Conservation (phyloP, 225 moss, liverwort and hornwort species). For the Bryum argenteum region DNA sequence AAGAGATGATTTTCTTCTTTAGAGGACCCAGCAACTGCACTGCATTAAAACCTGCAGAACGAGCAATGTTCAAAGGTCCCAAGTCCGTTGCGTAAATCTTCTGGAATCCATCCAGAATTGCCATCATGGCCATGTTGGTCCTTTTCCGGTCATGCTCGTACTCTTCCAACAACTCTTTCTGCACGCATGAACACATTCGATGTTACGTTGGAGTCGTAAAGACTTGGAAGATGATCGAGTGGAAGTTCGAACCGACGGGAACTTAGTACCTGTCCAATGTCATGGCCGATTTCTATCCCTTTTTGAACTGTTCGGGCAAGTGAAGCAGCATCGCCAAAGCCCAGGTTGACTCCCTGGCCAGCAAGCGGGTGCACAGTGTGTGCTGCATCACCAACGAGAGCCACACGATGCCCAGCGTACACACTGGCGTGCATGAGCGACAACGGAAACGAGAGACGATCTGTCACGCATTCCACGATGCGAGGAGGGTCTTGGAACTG, state of each 20-base stretch:
- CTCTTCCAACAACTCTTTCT: conserved; percentile 67
- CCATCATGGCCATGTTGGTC: conserved; percentile 93
- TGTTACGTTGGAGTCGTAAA: not conserved
- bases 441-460: conserved; percentile 82
- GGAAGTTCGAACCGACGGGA: conserved; percentile 7
- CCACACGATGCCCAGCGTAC: conserved; percentile 75
- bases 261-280: conserved; percentile 94
- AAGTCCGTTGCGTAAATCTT: conserved; percentile 76
- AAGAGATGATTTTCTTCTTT: conserved; percentile 82
- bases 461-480: conserved; percentile 67
- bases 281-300: conserved; percentile 76
- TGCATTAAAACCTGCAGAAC: conserved; percentile 78
- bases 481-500: conserved; percentile 77
- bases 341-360: conserved; percentile 94
- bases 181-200: conserved; percentile 37
- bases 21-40: conserved; percentile 82
- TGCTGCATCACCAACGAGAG: conserved; percentile 97
- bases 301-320: conserved; percentile 63
- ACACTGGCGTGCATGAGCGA: conserved; percentile 76
- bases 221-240: not conserved
- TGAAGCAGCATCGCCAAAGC: conserved; percentile 89
- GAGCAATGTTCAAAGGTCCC: conserved; percentile 68
- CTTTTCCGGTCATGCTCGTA: conserved; percentile 80
- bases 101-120: conserved; percentile 88
- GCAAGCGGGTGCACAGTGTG: conserved; percentile 97